Evolutionary conservation across 345 rosid species (phyloP), one percentile per base, ranked within the genome.

Genomic region (Rhizophora apiculata): DNA sequence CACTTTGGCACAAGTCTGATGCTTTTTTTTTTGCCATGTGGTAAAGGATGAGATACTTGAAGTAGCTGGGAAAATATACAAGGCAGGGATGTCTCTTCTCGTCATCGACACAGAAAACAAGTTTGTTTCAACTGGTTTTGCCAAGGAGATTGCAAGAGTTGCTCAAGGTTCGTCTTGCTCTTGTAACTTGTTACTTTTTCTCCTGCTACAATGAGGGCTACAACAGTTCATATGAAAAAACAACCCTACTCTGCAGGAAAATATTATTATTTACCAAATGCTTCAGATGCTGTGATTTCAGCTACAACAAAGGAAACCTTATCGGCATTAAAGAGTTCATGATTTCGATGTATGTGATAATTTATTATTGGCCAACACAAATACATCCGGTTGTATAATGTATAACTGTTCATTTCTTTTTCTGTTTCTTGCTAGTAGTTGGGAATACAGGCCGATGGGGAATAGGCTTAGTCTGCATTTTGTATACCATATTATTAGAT

Each of bases 61-160:
- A 74, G 96, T 94, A 49, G 89, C 96, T 4, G 97, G 84, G 68
- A 91, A 94, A 82, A 82, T 91, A 71, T 91, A 83, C 88, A 94
- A 88, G 75, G 82, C 97, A 0, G 95, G 98, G 62, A 91, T 91
- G 96, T 94, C 98, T 55, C 95, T 94, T 63, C 90, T 94, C 6
- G 86, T 94, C 21, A 94, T 91, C 2, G 98, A 94, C 85, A 95
- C 99, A 0, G 97, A 95, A 76, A 95, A 95, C 92, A 95, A 95
- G 85, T 95, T 95, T 68, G 97, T 91, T 55, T 95, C 97, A 54
- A 95, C 99, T 21, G 99, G 99, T 65, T 95, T 95, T 36, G 97
- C 99, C 3, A 91, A 95, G 62, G 99, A 95, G 85, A 87, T 95
- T 1, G 97, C 99, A 6, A 85, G 99, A 89, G 92, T 91, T 58